A percentile compares a stretch with the other conserved stretches of the same genome.
phyloP scores from a whole-genome alignment of 164 flowering plant species.

The Magnolia sinica region DNA sequence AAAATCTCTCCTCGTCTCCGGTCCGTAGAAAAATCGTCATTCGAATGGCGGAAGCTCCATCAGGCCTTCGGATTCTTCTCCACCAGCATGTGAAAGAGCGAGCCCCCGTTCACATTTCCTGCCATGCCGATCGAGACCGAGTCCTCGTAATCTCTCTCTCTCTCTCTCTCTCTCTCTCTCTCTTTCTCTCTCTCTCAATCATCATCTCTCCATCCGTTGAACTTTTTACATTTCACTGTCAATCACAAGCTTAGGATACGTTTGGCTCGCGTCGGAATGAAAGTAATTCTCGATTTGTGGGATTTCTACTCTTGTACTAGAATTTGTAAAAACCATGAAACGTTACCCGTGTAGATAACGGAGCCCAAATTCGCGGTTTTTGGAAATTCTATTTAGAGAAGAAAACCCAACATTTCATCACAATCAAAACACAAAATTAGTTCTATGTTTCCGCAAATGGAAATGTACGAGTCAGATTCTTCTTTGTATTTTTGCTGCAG shows the following conservation, averaged over 20 bases:
- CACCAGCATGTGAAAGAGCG: slow-evolving; percentile 35
- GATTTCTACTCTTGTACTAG: not conserved
- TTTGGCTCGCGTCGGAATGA: too few species aligned
- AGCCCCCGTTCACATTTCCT: slow-evolving; percentile 29
- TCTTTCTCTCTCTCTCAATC: not conserved
- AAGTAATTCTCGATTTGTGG: not conserved
- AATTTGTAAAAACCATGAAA: too few species aligned
- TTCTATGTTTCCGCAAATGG: not conserved
- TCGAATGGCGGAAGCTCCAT: slow-evolving; percentile 27
- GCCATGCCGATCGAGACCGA: slow-evolving; percentile 38
- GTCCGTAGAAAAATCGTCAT: not conserved
- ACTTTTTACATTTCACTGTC: not conserved
- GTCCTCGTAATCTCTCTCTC: slow-evolving; percentile 25
- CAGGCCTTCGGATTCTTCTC: slow-evolving; percentile 33
- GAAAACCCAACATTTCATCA: not conserved
- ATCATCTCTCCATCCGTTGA: not conserved
- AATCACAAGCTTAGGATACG: too few species aligned
- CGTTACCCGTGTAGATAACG: too few species aligned
- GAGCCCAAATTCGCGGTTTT: not conserved
- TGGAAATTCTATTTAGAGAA: not conserved
- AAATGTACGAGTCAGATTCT: not conserved
- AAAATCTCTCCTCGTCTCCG: too few species aligned
- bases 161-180: not conserved
- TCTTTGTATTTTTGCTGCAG: slow-evolving; percentile 29
- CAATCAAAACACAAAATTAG: not conserved